Base-by-base conservation (phyloP, 345 rosid genomes). In the Rhizophora mangle region DNA sequence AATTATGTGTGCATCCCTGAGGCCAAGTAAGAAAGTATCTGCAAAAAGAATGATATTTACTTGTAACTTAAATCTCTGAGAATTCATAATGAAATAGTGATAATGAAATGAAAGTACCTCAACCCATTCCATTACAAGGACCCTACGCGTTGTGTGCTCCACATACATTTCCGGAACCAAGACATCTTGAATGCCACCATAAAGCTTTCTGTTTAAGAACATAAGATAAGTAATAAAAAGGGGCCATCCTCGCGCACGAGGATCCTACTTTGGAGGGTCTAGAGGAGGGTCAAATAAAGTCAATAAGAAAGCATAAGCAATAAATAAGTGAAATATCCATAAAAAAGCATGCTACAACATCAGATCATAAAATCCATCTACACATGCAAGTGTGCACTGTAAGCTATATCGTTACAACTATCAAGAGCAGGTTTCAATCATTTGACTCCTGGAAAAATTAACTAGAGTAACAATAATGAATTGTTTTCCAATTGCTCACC, bases 111-210 rank as follows among this genome's bases (percentile, higher is more conserved):
- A 74, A 65, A 63, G 36, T 86, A 93, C 98, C 98, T 89, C 96
- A 69, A 93, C 81, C 98, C 98, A 93, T 75, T 91, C 94, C 98
- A 91, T 93, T 30, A 85, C 87, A 80, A 93, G 91, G 69, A 93
- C 94, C 79, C 78, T 91, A 56, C 87, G 85, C 74, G 96, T 93
- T 78, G 97, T 88, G 81, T 84, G 74, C 80, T 93, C 91, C 71
- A 77, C 65, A 72, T 85, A 87, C 94, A 91, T 89, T 70, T 89
- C 76, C 65, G 98, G 98, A 83, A 93, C 92, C 71, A 81, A 36
- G 71, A 93, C 94, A 85, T 93, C 96, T 70, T 76, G 75, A 80
- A 93, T 78, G 68, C 76, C 80, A 68, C 97, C 96, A 64, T 91
- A 93, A 24, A 91, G 85, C 79, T 85, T 79, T 81, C 98, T 90